Conservation (phyloP, 768 basidiomycete species). For the Pleurotus salmoneostramineus region DNA sequence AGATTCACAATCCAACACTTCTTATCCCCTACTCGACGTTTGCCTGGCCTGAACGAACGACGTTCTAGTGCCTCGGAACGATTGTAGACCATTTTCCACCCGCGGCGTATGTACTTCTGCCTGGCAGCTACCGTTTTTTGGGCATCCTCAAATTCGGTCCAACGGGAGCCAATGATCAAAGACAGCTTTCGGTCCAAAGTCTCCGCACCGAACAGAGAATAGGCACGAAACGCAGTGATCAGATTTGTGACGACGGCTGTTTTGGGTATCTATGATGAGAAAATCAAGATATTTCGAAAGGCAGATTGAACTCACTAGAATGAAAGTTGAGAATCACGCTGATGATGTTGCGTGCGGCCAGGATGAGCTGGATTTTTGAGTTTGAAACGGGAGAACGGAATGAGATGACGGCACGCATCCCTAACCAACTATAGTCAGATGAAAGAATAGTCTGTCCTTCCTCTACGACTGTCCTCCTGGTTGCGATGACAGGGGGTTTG, state of each 20-base stretch:
- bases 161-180: background rate
- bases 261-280: background rate
- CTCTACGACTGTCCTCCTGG: background rate
- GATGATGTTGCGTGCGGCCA: slow-evolving; percentile 22
- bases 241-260: slow-evolving; percentile 2
- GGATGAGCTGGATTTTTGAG: slow-evolving; percentile 33
- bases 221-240: background rate
- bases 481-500: slow-evolving; percentile 9
- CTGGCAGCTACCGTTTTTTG: background rate
- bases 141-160: too few relatives aligned
- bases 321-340: slow-evolving; percentile 20
- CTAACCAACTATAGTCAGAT: slow-evolving; percentile 4
- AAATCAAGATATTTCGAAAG: background rate
- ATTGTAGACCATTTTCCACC: background rate
- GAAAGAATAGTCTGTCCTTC: slow-evolving; percentile 2
- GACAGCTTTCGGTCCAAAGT: background rate
- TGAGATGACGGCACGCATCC: background rate
- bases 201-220: background rate
- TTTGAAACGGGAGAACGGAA: background rate
- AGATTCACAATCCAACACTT: slow-evolving; percentile 1
- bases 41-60: background rate
- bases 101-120: background rate
- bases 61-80: background rate
- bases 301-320: slow-evolving; percentile 14
- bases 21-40: background rate